A percentile compares a stretch with the other conserved stretches of the same genome.
Evolutionary conservation across 2,329 filamentous ascomycete species (phyloP).

Genomic region (Aspergillus carbonarius): DNA sequence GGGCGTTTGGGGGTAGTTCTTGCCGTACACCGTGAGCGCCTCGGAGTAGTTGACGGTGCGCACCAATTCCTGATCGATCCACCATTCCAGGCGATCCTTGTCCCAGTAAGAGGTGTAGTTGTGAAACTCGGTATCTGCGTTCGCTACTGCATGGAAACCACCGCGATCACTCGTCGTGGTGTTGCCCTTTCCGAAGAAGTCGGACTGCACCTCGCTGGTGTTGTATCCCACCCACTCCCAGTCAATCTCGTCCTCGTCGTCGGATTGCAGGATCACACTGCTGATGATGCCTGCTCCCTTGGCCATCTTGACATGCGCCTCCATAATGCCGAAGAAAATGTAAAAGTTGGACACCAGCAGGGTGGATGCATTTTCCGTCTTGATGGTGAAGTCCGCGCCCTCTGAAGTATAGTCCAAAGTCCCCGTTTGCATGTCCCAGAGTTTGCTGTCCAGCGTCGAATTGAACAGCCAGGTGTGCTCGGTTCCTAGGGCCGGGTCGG

Average conservation of each 20-base stretch:
- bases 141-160: neutral
- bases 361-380: neutral
- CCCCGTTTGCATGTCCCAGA: neutral
- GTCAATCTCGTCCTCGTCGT: neutral
- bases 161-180: neutral
- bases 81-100: constrained; percentile 5
- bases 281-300: neutral
- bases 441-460: neutral
- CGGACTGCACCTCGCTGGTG: neutral
- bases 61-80: neutral
- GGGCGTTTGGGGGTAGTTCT: neutral
- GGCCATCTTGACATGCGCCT: neutral
- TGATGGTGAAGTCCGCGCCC: neutral
- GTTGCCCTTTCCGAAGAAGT: neutral
- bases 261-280: neutral
- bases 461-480: constrained; percentile 3
- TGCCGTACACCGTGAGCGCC: neutral
- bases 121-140: constrained; percentile 4
- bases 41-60: constrained; percentile 4
- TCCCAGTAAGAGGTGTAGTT: constrained; percentile 5
- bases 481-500: neutral
- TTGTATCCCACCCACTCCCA: neutral
- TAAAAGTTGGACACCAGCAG: neutral
- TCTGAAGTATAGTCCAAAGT: neutral
- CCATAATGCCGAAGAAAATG: neutral